Conservation (phyloP, 2,329 filamentous ascomycete genomes). For the Dothistroma septosporum region DNA sequence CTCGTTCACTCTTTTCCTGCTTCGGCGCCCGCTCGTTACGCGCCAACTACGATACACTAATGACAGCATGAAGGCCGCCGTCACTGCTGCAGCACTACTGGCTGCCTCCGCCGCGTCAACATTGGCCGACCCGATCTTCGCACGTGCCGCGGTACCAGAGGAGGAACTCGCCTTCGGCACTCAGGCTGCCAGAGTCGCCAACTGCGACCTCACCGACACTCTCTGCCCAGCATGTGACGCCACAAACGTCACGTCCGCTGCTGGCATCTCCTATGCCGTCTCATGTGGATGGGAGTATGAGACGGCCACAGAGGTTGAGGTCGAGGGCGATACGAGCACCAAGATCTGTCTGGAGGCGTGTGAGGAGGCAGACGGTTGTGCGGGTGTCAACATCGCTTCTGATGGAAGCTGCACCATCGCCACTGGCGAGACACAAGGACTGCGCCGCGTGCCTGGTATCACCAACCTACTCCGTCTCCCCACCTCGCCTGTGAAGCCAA, state of each 20-base stretch:
- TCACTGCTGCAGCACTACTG: constrained; percentile 2
- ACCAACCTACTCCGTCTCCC: constrained; percentile 15
- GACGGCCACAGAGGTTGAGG: constrained; percentile 12
- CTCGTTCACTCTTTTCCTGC: constrained; percentile 4
- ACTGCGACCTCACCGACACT: constrained; percentile 6
- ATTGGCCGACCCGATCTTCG: neutral
- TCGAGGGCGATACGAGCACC: constrained; percentile 12
- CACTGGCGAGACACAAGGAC: constrained; percentile 15
- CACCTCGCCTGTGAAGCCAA: neutral
- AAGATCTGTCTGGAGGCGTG: constrained; percentile 26
- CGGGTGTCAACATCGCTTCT: constrained; percentile 24
- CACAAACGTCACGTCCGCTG: constrained; percentile 20
- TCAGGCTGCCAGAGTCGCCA: constrained; percentile 6
- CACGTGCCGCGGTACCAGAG: neutral
- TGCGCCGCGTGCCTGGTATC: constrained; percentile 10
- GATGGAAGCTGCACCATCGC: constrained; percentile 22
- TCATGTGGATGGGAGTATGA: constrained; percentile 22
- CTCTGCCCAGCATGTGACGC: constrained; percentile 27
- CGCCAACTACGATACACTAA: neutral
- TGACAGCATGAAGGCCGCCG: constrained; percentile 8
- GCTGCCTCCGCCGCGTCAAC: constrained; percentile 2
- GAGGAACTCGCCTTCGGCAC: constrained; percentile 2
- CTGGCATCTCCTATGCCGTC: constrained; percentile 21
- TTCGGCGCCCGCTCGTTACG: constrained; percentile 7
- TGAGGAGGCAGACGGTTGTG: constrained; percentile 23